A percentile compares a stretch with the other conserved stretches of the same genome.
These are phyloP conservation scores for Podospora fimiseda DNA, from an alignment of 495 filamentous ascomycete species.

Conservation along the genomic window DNA sequence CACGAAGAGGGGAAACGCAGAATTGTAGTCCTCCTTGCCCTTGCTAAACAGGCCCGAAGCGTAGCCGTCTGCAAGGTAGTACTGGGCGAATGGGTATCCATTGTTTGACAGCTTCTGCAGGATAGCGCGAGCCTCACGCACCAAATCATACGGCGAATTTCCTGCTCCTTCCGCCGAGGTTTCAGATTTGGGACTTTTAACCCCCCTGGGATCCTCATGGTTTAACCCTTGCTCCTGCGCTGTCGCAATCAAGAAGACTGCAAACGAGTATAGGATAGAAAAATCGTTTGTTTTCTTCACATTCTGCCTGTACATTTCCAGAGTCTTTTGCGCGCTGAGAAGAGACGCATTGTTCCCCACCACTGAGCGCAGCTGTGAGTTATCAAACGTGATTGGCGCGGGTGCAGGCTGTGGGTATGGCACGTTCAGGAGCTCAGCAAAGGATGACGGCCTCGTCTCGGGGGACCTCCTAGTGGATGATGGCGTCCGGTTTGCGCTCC, in stretches of 20 bases:
- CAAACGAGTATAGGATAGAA: slow-evolving; percentile 87
- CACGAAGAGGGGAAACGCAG: slow-evolving; percentile 85
- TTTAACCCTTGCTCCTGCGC: slow-evolving; percentile 60
- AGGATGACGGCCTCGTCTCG: slow-evolving; percentile 71
- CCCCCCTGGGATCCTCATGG: slow-evolving; percentile 33
- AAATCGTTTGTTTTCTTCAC: slow-evolving; percentile 93
- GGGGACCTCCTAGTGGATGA: slow-evolving; percentile 64
- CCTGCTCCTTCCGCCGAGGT: slow-evolving; percentile 39
- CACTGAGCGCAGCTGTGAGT: slow-evolving; percentile 64
- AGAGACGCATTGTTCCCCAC: slow-evolving; percentile 86
- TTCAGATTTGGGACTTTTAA: slow-evolving; percentile 37
- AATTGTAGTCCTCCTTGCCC: slow-evolving; percentile 81
- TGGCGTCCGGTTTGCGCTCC: slow-evolving; percentile 43
- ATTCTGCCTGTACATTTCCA: slow-evolving; percentile 95
- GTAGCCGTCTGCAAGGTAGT: slow-evolving; percentile 92
- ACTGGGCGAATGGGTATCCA: slow-evolving; percentile 93
- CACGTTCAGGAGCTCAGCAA: slow-evolving; percentile 79
- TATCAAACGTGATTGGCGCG: slow-evolving; percentile 66
- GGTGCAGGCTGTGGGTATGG: slow-evolving; percentile 84
- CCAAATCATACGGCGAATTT: slow-evolving; percentile 55
- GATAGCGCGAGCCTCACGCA: slow-evolving; percentile 84
- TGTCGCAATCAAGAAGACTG: slow-evolving; percentile 82
- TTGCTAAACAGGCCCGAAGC: slow-evolving; percentile 93
- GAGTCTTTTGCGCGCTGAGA: slow-evolving; percentile 79
- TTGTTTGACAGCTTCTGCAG: slow-evolving; percentile 77